Conservation (phyloP, 208 protist species). For the Leishmania arabica region DNA sequence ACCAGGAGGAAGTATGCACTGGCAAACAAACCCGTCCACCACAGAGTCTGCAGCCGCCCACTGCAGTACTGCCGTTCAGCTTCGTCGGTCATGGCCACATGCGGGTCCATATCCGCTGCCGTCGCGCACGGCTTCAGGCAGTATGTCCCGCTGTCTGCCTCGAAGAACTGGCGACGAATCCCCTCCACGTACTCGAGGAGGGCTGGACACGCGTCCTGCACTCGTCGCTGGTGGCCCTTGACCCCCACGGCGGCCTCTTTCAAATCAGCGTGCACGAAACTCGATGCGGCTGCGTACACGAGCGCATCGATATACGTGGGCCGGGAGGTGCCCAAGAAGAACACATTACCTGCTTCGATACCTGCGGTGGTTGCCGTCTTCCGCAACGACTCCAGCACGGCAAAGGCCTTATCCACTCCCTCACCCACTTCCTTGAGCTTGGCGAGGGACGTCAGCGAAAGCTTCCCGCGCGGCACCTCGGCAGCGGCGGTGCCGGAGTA, state of each 20-base stretch:
- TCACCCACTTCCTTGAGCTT: conserved; percentile 52
- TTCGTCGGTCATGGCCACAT: conserved; percentile 6
- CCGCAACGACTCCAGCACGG: conserved; percentile 30
- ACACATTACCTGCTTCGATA: conserved; percentile 33
- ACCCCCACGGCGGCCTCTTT: conserved; percentile 4
- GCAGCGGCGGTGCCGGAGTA: conserved; percentile 21
- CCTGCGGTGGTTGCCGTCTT: conserved; percentile 22
- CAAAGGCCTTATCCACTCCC: conserved; percentile 59
- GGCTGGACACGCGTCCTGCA: conserved; percentile 55
- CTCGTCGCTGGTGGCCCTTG: conserved; percentile 36
- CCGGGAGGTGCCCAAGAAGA: conserved; percentile 64
- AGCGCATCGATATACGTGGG: conserved; percentile 69
- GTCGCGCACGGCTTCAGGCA: conserved; percentile 36
- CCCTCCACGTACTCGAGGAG: conserved; percentile 78
- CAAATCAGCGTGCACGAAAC: conserved; percentile 77
- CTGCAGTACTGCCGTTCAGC: conserved; percentile 52
- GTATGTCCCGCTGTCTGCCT: conserved; percentile 78
- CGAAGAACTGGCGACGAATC: conserved; percentile 73
- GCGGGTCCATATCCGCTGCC: conserved; percentile 4
- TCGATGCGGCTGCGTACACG: conserved; percentile 73
- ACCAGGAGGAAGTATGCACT: conserved; percentile 65
- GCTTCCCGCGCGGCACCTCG: conserved; percentile 15
- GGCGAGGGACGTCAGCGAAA: conserved; percentile 28
- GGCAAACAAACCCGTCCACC: conserved; percentile 64
- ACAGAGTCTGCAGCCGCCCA: conserved; percentile 53